phyloP scores from a whole-genome alignment of 2,329 filamentous ascomycete genomes.

The Talaromyces sp. region DNA sequence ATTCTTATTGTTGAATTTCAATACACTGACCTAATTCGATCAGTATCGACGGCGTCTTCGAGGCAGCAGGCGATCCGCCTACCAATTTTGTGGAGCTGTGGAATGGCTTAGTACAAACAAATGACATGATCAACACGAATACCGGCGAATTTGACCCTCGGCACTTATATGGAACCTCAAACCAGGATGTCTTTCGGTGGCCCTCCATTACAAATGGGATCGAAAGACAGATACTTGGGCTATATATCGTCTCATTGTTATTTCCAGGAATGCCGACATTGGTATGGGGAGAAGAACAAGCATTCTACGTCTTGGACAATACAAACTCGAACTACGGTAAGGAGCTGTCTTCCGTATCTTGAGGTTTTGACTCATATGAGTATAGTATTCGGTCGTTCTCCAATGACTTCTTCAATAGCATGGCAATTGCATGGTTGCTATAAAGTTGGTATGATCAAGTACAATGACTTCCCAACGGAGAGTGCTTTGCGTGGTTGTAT shows the following conservation, averaged over 20 bases:
- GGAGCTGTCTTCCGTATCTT: neutral
- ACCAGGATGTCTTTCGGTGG: constrained; percentile 60
- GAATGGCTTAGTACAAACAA: constrained; percentile 51
- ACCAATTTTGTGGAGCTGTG: constrained; percentile 51
- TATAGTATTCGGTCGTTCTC: constrained; percentile 53
- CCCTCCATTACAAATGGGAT: constrained; percentile 53
- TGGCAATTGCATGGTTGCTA: constrained; percentile 62
- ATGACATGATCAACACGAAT: constrained; percentile 54
- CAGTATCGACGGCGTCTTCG: constrained; percentile 48
- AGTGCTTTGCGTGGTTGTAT: constrained; percentile 50
- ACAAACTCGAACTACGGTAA: constrained; percentile 54
- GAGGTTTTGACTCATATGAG: neutral
- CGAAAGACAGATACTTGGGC: constrained; percentile 50
- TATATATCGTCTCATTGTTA: constrained; percentile 52
- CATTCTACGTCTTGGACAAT: constrained; percentile 57
- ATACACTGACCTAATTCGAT: neutral
- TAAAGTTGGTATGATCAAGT: constrained; percentile 49
- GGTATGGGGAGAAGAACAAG: constrained; percentile 61
- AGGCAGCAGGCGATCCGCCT: constrained; percentile 48
- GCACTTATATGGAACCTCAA: constrained; percentile 58
- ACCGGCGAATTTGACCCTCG: constrained; percentile 56
- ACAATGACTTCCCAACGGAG: constrained; percentile 52
- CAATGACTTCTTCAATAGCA: constrained; percentile 54
- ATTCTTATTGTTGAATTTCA: neutral
- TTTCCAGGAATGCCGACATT: constrained; percentile 55